Base-by-base conservation (phyloP, 1,284 basidiomycete species). In the Microbotryum intermedium region DNA sequence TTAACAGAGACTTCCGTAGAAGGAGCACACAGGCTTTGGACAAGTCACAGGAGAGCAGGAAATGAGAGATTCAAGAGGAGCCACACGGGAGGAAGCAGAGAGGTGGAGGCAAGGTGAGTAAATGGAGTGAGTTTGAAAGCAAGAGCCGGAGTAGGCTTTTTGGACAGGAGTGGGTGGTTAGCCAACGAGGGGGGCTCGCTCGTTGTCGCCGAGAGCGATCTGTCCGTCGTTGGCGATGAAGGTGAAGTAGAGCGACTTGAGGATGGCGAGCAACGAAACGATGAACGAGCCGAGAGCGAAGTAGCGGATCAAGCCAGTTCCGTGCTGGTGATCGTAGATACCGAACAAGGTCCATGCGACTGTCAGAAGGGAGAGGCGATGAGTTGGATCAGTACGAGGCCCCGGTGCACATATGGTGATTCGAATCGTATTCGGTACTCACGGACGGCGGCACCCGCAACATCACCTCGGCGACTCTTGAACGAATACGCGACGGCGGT, bases 401-500 rank as follows among this genome's bases (percentile, higher is more conserved):
- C 18, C 11, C 34, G 34, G 13, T 13, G 20, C 26, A 21, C 46
- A 29, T 11, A 20, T 3, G 26, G 11, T 6, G 10, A 26, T 21
- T 28, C 21, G 20, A 23, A 28, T 16, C 11, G 20, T 21, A 16
- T 11, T 20, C 6, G 6, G 20, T 23, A 48, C 46, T 48, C 46
- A 48, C 46, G 57, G 18, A 69, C 75, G 49, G 66, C 57, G 2
- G 74, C 73, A 7, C 74, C 74, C 5, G 71, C 74, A 3, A 75
- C 62, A 62, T 77, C 76, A 45, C 76, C 76, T 56, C 73, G 66
- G 43, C 72, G 71, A 51, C 58, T 60, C 34, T 69, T 60, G 60
- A 71, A 66, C 21, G 68, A 74, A 66, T 76, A 77, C 4, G 73
- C 76, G 6, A 74, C 71, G 1, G 71, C 70, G 23, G 76, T 77